Conservation (phyloP, 257 asterid species). For the Capsicum chinense region DNA sequence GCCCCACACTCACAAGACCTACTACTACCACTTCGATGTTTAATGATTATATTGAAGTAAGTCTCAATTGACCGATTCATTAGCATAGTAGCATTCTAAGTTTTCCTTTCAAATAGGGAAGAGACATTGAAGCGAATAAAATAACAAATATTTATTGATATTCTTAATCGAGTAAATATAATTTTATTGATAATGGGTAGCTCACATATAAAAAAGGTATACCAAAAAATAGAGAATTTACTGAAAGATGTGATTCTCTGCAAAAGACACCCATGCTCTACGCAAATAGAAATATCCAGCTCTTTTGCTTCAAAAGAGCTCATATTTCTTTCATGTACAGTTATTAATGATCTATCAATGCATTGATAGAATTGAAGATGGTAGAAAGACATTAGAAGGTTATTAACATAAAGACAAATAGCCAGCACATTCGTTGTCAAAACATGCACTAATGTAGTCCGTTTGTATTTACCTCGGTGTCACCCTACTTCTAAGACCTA, state of each 20-base stretch:
- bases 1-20: no score
- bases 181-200: neutral
- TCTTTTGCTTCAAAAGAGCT: neutral
- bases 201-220: neutral
- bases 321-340: constrained; percentile 1
- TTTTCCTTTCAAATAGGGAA: constrained; percentile 8
- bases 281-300: neutral
- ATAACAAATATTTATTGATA: neutral
- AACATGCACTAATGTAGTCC: neutral
- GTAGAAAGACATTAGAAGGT: neutral
- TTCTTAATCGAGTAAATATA: neutral
- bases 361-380: constrained; percentile 6
- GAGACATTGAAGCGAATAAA: neutral
- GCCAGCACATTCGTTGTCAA: neutral
- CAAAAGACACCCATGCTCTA: neutral
- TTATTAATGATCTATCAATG: neutral
- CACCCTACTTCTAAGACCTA: neutral
- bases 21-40: neutral
- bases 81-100: constrained; percentile 24
- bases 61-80: neutral
- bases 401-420: neutral
- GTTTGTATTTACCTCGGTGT: neutral
- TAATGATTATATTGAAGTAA: neutral
- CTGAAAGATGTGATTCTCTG: neutral
- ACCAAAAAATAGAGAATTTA: neutral